A percentile compares a stretch with the other conserved stretches of the same genome.
These are phyloP conservation scores for Lenwebbia sp. DNA, from an alignment of 345 rosid genomes.

Conservation along the genomic window DNA sequence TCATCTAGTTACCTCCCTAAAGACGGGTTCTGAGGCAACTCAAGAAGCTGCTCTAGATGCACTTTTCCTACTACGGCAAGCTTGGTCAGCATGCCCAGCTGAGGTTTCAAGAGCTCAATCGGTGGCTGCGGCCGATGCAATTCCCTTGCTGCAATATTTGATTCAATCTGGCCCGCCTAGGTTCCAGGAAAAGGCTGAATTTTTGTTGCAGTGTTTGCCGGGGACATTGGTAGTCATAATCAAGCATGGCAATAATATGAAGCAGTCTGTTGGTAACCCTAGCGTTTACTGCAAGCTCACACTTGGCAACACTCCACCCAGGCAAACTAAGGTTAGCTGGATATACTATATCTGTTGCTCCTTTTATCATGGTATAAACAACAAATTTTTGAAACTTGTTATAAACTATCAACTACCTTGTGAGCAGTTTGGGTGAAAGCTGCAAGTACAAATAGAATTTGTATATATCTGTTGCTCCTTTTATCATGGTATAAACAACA, in stretches of 20 bases:
- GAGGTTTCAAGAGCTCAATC: constrained; percentile 96
- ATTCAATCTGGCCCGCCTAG: constrained; percentile 99
- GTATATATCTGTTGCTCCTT: neutral
- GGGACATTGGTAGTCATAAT: constrained; percentile 89
- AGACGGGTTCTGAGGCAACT: constrained; percentile 92
- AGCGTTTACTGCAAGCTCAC: constrained; percentile 94
- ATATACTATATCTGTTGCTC: neutral
- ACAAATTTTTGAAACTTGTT: neutral
- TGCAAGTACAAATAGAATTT: neutral
- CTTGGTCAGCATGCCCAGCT: constrained; percentile 99
- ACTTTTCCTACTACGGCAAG: constrained; percentile 93
- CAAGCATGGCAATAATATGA: constrained; percentile 97
- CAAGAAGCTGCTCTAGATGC: constrained; percentile 99
- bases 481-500: neutral
- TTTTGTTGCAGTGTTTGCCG: constrained; percentile 92
- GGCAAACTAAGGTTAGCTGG: constrained; percentile 63
- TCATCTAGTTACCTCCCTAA: constrained; percentile 88
- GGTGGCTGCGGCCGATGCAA: constrained; percentile 97
- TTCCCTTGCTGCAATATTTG: constrained; percentile 86
- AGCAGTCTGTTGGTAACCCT: constrained; percentile 97
- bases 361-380: neutral
- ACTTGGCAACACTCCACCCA: constrained; percentile 77
- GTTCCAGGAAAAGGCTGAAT: constrained; percentile 98
- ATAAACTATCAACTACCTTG: neutral
- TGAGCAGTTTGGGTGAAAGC: neutral